Evolutionary conservation across 352 stramenopile species (phyloP).

Genomic region (Pythium periplocum): DNA sequence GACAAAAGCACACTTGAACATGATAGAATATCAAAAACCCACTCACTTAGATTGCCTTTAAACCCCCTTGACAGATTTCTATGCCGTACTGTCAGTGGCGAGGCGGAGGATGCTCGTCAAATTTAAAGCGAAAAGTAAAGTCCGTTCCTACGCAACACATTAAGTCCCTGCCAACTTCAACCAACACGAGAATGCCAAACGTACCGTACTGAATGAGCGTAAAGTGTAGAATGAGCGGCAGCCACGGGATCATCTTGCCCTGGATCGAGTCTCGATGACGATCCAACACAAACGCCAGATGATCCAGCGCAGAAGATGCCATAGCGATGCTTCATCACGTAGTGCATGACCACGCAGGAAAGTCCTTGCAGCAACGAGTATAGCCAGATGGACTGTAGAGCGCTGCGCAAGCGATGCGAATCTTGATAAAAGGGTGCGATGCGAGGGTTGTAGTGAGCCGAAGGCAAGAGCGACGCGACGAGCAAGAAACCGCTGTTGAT

Average conservation of each 20-base stretch:
- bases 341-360: conserved; percentile 10
- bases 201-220: conserved; percentile 16
- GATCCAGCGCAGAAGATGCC: conserved; percentile 9
- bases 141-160: no score
- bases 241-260: conserved; percentile 17
- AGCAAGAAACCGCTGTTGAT: not conserved
- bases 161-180: no score
- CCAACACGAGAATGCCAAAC: not conserved
- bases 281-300: conserved; percentile 20
- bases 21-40: no score
- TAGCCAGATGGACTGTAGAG: conserved; percentile 11
- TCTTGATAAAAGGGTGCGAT: conserved; percentile 7
- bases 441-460: not conserved
- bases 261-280: conserved; percentile 16
- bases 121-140: no score
- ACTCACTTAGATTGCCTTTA: no score
- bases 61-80: no score
- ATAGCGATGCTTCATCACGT: conserved; percentile 11
- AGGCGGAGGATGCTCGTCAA: no score
- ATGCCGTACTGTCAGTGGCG: no score
- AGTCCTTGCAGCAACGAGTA: conserved; percentile 13
- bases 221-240: conserved; percentile 15
- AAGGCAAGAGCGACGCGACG: not conserved
- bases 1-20: no score
- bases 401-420: not conserved